Base-by-base conservation (phyloP, 257 asterid species). In the Solanum habrochaites region DNA sequence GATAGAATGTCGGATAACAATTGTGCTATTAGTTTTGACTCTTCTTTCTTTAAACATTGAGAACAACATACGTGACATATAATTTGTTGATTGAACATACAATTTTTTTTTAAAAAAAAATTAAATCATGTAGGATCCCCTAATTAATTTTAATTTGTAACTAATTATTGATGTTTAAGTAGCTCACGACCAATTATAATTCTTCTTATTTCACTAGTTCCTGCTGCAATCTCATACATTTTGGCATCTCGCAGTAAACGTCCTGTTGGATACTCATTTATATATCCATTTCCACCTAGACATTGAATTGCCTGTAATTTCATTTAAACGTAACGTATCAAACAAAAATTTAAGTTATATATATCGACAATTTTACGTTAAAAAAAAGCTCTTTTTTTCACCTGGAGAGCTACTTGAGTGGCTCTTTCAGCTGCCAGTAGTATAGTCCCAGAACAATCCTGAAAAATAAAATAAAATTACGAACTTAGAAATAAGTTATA, bases 391-490 rank as follows among this genome's bases (percentile, higher is more conserved):
- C 2, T 23, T 8, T 7, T 13, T 8, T 86, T 75, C 87, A 97
- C 99, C 99, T 97, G 97, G 83, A 97, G 99, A 88, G 99, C 99
- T 87, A 95, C 99, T 95, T 96, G 99, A 87, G 99, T 97, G 85
- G 98, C 99, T 92, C 96, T 90, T 92, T 97, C 99, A 35, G 98
- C 99, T 71, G 99, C 95, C 72, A 90, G 86, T 31, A 97, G 97
- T 88, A 97, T 96, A 64, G 91, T 95, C 32, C 99, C 99, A 64
- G 99, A 98, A 88, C 99, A 97, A 88, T 97, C 99, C 99, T 97
- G 93, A 58, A 31, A 60, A 32, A 47, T 70, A 16, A 31, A 70
- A 47, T 78, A 21, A 78, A 78, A 15, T 78, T 27, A 45, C 25
- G 1, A 11, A 77, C 8, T n/a, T 40, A 42, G 31, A 3, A 14